These are phyloP conservation scores for Fragilaria crotonensis DNA, from an alignment of 108 stramenopile species.

Conservation along the genomic window DNA sequence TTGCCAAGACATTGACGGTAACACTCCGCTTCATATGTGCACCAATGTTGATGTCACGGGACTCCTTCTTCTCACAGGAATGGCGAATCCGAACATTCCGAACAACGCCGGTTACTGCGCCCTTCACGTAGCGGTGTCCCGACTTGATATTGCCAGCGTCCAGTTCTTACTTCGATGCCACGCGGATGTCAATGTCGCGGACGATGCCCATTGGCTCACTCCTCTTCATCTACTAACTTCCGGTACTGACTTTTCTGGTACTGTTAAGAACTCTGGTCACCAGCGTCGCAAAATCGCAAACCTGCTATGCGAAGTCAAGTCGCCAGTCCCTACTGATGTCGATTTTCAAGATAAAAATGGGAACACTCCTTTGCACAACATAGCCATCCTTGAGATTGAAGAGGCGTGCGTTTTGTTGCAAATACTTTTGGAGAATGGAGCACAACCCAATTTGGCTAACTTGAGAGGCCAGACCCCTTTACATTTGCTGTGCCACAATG, in stretches of 20 bases:
- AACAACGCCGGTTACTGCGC: slow-evolving; percentile 74
- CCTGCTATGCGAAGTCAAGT: slow-evolving; percentile 33
- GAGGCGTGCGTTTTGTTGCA: slow-evolving; percentile 59
- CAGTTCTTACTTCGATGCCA: slow-evolving; percentile 37
- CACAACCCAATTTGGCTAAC: slow-evolving; percentile 61
- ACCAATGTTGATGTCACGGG: slow-evolving; percentile 26
- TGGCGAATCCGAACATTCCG: slow-evolving; percentile 81
- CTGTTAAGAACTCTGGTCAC: not conserved
- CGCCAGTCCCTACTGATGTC: slow-evolving; percentile 41
- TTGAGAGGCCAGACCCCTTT: slow-evolving; percentile 71
- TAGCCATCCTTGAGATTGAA: slow-evolving; percentile 55
- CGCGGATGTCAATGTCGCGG: slow-evolving; percentile 69
- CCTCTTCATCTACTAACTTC: slow-evolving; percentile 70
- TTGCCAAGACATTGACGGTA: slow-evolving; percentile 62
- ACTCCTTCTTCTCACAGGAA: slow-evolving; percentile 47
- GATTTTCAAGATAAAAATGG: slow-evolving; percentile 82
- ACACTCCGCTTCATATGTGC: slow-evolving; percentile 73
- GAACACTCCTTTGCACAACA: slow-evolving; percentile 80
- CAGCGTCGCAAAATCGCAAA: slow-evolving; percentile 23
- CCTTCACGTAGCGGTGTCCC: slow-evolving; percentile 69
- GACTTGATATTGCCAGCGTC: slow-evolving; percentile 57
- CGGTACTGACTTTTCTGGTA: no score
- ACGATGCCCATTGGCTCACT: slow-evolving; percentile 59
- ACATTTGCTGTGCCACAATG: slow-evolving; percentile 77
- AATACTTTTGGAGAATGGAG: slow-evolving; percentile 64